Conservation (phyloP, 2,329 filamentous ascomycete genomes). For the Aspergillus melleus region DNA sequence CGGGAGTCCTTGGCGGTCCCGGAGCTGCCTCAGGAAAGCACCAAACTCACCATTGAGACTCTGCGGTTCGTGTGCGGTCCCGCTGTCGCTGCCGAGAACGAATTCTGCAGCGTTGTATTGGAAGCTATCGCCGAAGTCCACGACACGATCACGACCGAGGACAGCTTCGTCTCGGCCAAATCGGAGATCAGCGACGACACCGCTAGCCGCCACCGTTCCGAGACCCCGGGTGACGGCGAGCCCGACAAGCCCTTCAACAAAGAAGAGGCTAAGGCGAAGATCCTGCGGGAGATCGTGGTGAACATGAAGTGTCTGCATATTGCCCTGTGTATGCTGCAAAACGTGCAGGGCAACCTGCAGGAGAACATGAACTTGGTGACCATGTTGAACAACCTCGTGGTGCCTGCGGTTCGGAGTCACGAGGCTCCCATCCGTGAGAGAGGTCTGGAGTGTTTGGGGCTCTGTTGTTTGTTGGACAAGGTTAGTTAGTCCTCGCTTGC, state of each 20-base stretch:
- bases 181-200: slow-evolving; percentile 75
- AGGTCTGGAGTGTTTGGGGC: slow-evolving; percentile 82
- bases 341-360: slow-evolving; percentile 83
- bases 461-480: slow-evolving; percentile 89
- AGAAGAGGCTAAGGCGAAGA: slow-evolving; percentile 66
- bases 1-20: slow-evolving; percentile 81
- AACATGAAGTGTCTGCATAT: slow-evolving; percentile 99
- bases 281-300: slow-evolving; percentile 82
- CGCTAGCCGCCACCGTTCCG: slow-evolving; percentile 48
- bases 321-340: slow-evolving; percentile 94
- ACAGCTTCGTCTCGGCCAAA: slow-evolving; percentile 90
- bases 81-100: slow-evolving; percentile 49
- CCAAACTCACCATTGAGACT: slow-evolving; percentile 80
- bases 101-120: slow-evolving; percentile 61
- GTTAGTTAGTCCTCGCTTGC: slow-evolving; percentile 36
- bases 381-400: slow-evolving; percentile 97
- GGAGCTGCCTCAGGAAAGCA: slow-evolving; percentile 88
- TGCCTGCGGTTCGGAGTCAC: slow-evolving; percentile 90
- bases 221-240: slow-evolving; percentile 50
- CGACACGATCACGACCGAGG: slow-evolving; percentile 77
- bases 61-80: slow-evolving; percentile 78
- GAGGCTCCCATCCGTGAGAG: slow-evolving; percentile 90
- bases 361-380: slow-evolving; percentile 87
- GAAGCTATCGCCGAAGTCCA: slow-evolving; percentile 97
- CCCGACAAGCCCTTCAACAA: slow-evolving; percentile 57